Evolutionary conservation across 169 alveolate species (phyloP), one percentile per base, ranked within the genome.

Genomic region (Amoebophrya sp.): DNA sequence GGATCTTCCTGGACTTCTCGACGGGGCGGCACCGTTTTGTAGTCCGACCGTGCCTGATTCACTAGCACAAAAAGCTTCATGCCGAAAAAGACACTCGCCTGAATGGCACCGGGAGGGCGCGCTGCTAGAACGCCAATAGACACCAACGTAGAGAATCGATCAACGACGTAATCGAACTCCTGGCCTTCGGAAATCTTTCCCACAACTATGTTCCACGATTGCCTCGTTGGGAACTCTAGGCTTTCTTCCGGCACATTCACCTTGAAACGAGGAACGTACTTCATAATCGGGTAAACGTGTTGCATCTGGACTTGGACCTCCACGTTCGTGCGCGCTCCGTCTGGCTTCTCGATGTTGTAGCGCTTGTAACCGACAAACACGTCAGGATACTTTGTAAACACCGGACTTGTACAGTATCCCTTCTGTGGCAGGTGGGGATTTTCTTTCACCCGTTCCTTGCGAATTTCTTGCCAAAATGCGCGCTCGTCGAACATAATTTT

Each of bases 321-420:
- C 32, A 66, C 88, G 88, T 66, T 25, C 39, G 88, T 66, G n/a
- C 38, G 33, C 88, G 88, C 33, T 2, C 88, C 88, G 35, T 66
- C 88, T n/a, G 88, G 88, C 88, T 66, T 66, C 88, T 25, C 18
- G 33, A 66, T 7, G 38, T 66, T 66, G 88, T 66, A 66, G 88
- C 88, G 88, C 88, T 66, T 66, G 88, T 14, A 47, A 47, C 66
- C 66, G 29, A 47, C 66, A 18, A 47, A 47, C 29, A 47, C 66
- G 18, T 47, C 66, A 7, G 66, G 66, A 47, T 47, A 47, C 66
- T 47, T 18, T 7, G 66, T 47, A 18, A 47, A 47, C 7, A 47
- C 66, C 66, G 66, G 66, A 47, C 66, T 47, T 47, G 66, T 47
- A 18, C 7, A 47, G 66, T 47, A 47, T 12, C 66, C 66, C 66